A percentile compares a stretch with the other conserved stretches of the same genome.
These are phyloP conservation scores for Seiridium unicorne DNA, from an alignment of 2,329 filamentous ascomycete genomes.

Conservation along the genomic window DNA sequence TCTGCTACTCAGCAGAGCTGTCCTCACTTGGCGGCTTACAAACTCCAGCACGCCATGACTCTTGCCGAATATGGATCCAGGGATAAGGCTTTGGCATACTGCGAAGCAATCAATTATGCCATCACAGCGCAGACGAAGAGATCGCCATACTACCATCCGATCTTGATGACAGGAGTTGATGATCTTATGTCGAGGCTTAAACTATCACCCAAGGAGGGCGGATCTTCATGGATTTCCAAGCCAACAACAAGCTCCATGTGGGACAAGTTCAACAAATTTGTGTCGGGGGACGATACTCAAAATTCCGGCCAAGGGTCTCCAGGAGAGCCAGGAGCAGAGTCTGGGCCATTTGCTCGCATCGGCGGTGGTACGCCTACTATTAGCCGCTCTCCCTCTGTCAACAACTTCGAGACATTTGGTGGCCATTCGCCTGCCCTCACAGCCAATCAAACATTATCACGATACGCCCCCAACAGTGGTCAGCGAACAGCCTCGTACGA, in stretches of 20 bases:
- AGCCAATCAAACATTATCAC: constrained; percentile 45
- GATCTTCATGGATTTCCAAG: constrained; percentile 87
- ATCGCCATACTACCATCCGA: constrained; percentile 81
- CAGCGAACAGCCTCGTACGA: constrained; percentile 33
- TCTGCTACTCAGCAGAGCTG: constrained; percentile 55
- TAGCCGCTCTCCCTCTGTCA: constrained; percentile 69
- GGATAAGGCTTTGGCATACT: constrained; percentile 86
- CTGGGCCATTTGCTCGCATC: constrained; percentile 81
- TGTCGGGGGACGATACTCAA: constrained; percentile 84
- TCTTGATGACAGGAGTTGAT: constrained; percentile 74
- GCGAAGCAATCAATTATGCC: constrained; percentile 74
- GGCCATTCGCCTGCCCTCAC: constrained; percentile 31
- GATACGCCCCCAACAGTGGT: constrained; percentile 43
- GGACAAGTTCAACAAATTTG: constrained; percentile 94
- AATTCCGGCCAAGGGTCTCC: constrained; percentile 55
- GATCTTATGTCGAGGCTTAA: constrained; percentile 81
- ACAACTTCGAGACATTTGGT: constrained; percentile 74
- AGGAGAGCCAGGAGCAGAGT: constrained; percentile 55
- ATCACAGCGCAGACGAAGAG: constrained; percentile 79
- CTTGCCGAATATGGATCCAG: constrained; percentile 82
- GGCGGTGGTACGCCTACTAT: constrained; percentile 73
- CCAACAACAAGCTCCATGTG: constrained; percentile 87
- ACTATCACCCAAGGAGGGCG: constrained; percentile 79
- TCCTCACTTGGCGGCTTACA: constrained; percentile 87
- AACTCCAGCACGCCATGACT: constrained; percentile 80